Conservation (phyloP, 805 yeast genomes). For the Candida gorgasii region DNA sequence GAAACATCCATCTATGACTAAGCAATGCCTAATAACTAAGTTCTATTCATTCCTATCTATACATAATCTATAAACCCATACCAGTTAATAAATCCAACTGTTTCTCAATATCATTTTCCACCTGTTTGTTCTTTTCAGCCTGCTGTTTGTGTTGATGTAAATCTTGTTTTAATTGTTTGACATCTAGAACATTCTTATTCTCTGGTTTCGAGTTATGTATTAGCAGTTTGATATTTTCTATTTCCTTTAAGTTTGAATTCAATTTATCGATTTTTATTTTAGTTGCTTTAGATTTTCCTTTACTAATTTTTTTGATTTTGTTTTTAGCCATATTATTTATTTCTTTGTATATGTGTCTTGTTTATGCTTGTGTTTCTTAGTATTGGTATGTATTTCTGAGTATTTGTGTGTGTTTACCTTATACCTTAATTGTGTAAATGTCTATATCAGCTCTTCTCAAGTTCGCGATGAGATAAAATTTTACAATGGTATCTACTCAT, state of each 20-base stretch:
- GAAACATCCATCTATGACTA: too few species aligned
- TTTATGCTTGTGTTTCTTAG: not conserved
- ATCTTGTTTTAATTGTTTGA: conserved; percentile 36
- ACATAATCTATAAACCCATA: conserved; percentile 21
- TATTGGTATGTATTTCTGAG: not conserved
- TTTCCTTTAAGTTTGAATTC: conserved; percentile 27
- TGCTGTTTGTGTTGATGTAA: conserved; percentile 37
- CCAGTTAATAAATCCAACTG: conserved; percentile 52
- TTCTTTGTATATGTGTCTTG: not conserved
- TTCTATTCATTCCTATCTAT: not conserved
- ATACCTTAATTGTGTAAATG: not conserved
- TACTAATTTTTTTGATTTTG: conserved; percentile 11
- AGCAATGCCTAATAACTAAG: too few species aligned
- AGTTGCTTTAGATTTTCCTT: conserved; percentile 30
- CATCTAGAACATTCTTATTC: conserved; percentile 34
- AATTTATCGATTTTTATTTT: conserved; percentile 34
- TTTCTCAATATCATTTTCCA: conserved; percentile 42
- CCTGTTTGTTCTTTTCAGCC: conserved; percentile 27
- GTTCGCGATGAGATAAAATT: conserved; percentile 17
- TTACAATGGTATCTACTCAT: conserved; percentile 83
- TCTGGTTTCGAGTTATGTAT: conserved; percentile 11
- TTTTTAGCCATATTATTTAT: conserved; percentile 10
- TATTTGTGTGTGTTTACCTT: not conserved
- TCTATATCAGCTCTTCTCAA: too few species aligned
- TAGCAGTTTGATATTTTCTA: conserved; percentile 23